phyloP scores from a whole-genome alignment of 2,329 filamentous ascomycete genomes.

The Talaromyces islandicus region DNA sequence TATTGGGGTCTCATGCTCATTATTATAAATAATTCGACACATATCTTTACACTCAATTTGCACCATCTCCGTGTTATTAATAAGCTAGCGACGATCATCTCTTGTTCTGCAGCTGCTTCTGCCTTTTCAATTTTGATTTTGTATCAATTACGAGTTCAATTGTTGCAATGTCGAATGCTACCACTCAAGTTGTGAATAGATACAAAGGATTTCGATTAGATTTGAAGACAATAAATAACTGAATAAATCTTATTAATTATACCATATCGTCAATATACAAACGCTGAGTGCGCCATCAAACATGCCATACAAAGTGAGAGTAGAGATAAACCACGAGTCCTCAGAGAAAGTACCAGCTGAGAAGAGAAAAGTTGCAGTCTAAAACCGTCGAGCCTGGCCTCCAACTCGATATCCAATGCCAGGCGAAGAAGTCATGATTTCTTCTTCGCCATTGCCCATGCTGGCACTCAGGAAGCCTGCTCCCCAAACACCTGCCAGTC shows the following conservation, averaged over 20 bases:
- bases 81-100: too few relatives aligned
- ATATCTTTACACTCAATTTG: too few relatives aligned
- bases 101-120: too few relatives aligned
- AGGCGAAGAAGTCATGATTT: constrained; percentile 17
- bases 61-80: too few relatives aligned
- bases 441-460: constrained; percentile 31
- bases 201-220: too few relatives aligned
- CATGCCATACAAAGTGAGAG: background rate
- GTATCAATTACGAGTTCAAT: too few relatives aligned
- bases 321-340: background rate
- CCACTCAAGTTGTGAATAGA: background rate
- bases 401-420: constrained; percentile 13
- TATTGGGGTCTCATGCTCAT: too few relatives aligned
- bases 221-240: too few relatives aligned
- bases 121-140: background rate
- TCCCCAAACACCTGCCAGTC: constrained; percentile 51
- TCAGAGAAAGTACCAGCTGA: background rate
- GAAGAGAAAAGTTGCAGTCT: background rate
- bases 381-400: constrained; percentile 2
- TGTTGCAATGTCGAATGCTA: background rate
- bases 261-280: constrained; percentile 8
- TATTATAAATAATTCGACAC: too few relatives aligned
- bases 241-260: background rate
- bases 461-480: constrained; percentile 38
- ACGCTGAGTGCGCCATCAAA: constrained; percentile 1